These are phyloP conservation scores for Elaphomyces granulatus DNA, from an alignment of 495 filamentous ascomycete genomes.

Conservation along the genomic window DNA sequence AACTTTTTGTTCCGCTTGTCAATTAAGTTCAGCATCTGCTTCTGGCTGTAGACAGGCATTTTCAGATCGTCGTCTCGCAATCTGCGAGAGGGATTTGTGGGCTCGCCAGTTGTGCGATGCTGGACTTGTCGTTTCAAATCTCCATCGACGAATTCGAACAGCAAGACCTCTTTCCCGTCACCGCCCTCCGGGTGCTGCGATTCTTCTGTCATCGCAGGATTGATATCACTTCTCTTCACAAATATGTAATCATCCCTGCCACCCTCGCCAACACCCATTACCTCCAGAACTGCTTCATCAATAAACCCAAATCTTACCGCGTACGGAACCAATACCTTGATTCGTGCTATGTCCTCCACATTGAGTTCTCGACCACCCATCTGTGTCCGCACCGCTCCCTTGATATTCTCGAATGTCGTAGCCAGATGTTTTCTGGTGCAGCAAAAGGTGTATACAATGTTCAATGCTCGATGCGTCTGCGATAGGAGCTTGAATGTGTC, in stretches of 20 bases:
- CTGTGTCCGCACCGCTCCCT: slow-evolving; percentile 69
- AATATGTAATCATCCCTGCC: slow-evolving; percentile 11
- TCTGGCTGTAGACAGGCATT: slow-evolving; percentile 88
- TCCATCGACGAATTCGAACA: slow-evolving; percentile 88
- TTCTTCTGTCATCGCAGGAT: slow-evolving; percentile 10
- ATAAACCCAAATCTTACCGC: slow-evolving; percentile 78
- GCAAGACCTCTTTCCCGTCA: slow-evolving; percentile 44
- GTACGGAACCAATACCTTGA: slow-evolving; percentile 61
- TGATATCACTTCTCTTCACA: slow-evolving; percentile 20
- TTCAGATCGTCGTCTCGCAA: slow-evolving; percentile 67
- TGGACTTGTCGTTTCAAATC: slow-evolving; percentile 73
- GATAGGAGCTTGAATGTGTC: slow-evolving; percentile 54
- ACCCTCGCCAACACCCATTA: slow-evolving; percentile 58
- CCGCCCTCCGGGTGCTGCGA: neutral
- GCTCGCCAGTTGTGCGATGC: slow-evolving; percentile 54
- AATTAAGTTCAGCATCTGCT: slow-evolving; percentile 79
- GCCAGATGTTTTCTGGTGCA: slow-evolving; percentile 81
- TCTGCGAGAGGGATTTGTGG: slow-evolving; percentile 45
- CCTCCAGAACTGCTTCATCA: slow-evolving; percentile 63
- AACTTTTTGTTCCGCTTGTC: slow-evolving; percentile 89
- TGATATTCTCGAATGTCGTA: slow-evolving; percentile 83
- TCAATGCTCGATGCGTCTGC: slow-evolving; percentile 70
- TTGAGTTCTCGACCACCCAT: slow-evolving; percentile 48
- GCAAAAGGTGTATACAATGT: slow-evolving; percentile 88
- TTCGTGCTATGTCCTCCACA: slow-evolving; percentile 65